Evolutionary conservation across 768 basidiomycete species (phyloP), one percentile per base, ranked within the genome.

Genomic region (Lactarius trivialis): DNA sequence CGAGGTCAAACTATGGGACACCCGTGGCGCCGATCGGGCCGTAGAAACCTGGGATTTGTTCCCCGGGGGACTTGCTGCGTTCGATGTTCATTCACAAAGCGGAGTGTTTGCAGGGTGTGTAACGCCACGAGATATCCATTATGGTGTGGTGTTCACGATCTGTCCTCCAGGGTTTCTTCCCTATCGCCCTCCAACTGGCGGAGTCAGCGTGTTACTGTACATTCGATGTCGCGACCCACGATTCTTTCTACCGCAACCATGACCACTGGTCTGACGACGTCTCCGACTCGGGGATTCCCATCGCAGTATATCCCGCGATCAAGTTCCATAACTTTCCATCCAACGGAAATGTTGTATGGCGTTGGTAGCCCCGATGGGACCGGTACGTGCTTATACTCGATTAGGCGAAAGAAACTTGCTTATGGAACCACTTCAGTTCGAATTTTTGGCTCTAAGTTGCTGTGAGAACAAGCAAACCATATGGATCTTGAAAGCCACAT

Each of bases 1-100:
- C 0, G 85, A 91, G 68, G 88, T 97, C 45, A 89, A 89, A 69
- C 74, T 98, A 9, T 98, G 94, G 88, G 97, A 99, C 73, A 76
- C 90, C 33, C 85, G 97, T 58, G 80, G 82, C 5, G 71, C 77
- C 2, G 83, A 88, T 49, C 73, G 73, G 33, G 80, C 91, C 6
- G 70, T 83, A 14, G 77, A 83, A 54, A 80, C 82, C 41, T 85
- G 89, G 80, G 79, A 87, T 41, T 71, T 84, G 26, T 83, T 88
- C 66, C 81, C 83, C 2, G 74, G 84, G 33, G 93, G 94, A 11
- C 76, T 98, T 52, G 84, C 91, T 11, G 82, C 87, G 1, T 89
- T 98, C 67, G 93, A 97, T 65, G 85, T 91, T 1, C 97, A 99
- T 73, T 78, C 87, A 11, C 81, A 86, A 55, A 82, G 91, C 0